Evolutionary conservation across 192 early-diverging fungal species (phyloP), one percentile per base, ranked within the genome.

Genomic region (Linnemannia schmuckeri): DNA sequence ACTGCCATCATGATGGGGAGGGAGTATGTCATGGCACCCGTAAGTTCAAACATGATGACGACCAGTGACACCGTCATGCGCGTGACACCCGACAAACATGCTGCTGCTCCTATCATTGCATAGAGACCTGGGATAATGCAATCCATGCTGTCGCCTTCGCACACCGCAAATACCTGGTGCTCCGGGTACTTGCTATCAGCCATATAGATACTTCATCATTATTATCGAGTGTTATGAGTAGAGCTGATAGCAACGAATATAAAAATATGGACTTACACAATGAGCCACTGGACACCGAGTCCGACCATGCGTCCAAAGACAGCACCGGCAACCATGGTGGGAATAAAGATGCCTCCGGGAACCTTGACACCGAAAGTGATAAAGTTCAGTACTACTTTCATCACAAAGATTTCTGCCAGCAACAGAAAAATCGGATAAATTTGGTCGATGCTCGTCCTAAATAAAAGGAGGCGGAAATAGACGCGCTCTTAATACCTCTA

Each of bases 11-110:
- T 97, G 30, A 95, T 97, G 0, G 98, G 98, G n/a, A 98, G 80
- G n/a, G 98, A 95, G 82, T 99, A 99, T 38, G 96, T 97, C 75
- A 99, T 93, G 10, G 97, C 96, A 3, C 98, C 99, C 20, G 98
- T 99, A 40, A 99, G 91, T 89, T 99, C 99, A 89, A 99, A 99
- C 98, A 99, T 98, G 55, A 99, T 96, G 15, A 99, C 98, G 4
- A 98, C 95, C 0, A 97, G 85, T 6, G 96, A 96, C 2, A 97
- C 96, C 0, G 96, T 98, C 92, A 98, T 97, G 10, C 97, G 92
- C 41, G 97, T 98, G 17, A 97, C 94, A 27, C 97, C 93, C 40
- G 94, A 91, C 30, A 98, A 90, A 77, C 91, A 95, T 40, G 95
- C 89, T 4, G 97, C 97, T 72, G 97, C 97, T 13, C 95, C 96